Evolutionary conservation across 306 rosid species (phyloP).

Genomic region (Mucuna pruriens): DNA sequence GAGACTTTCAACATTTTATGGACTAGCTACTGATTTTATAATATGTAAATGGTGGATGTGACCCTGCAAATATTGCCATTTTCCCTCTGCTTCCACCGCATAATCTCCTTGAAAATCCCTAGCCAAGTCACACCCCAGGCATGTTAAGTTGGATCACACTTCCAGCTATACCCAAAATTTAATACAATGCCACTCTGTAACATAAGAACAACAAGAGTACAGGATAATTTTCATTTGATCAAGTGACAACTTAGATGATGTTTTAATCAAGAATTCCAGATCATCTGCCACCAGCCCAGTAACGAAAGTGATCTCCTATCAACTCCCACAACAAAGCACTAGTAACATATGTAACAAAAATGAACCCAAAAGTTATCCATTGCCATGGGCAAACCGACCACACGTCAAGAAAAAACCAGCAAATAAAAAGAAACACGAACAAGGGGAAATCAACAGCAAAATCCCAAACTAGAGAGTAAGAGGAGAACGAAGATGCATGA

Average conservation of each 20-base stretch:
- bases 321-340: not conserved
- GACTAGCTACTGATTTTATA: constrained; percentile 13
- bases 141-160: not conserved
- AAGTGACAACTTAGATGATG: not conserved
- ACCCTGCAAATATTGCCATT: not conserved
- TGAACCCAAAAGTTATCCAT: too few relatives aligned
- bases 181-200: not conserved
- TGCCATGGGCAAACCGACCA: too few relatives aligned
- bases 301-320: not conserved
- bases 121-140: not conserved
- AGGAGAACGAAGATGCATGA: too few relatives aligned
- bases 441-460: too few relatives aligned
- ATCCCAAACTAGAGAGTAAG: too few relatives aligned
- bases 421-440: too few relatives aligned
- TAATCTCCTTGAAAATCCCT: not conserved
- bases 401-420: too few relatives aligned
- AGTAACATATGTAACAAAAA: not conserved
- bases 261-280: not conserved
- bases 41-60: constrained; percentile 1
- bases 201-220: not conserved
- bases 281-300: not conserved
- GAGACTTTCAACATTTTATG: constrained; percentile 4
- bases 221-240: not conserved
- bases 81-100: constrained; percentile 5
- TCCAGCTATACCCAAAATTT: not conserved